Evolutionary conservation across 2,329 filamentous ascomycete species (phyloP).

Genomic region (Gnomoniopsis smithogilvyi): DNA sequence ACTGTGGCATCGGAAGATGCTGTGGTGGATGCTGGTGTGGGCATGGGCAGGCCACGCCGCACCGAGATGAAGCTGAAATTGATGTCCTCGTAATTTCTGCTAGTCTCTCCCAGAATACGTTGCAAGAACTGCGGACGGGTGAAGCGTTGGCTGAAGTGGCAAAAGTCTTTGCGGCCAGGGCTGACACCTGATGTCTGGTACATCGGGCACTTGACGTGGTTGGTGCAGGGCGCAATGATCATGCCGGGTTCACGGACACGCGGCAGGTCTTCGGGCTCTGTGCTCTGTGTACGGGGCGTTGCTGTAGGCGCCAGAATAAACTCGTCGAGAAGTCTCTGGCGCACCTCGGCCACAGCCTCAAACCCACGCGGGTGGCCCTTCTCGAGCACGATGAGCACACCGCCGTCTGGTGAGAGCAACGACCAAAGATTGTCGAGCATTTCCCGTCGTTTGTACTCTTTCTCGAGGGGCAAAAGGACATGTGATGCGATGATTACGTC

Average conservation of each 20-base stretch:
- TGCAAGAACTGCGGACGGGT: constrained; percentile 81
- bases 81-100: constrained; percentile 84
- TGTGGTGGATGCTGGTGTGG: constrained; percentile 31
- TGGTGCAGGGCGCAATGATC: constrained; percentile 79
- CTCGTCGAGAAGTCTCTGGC: constrained; percentile 72
- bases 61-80: constrained; percentile 88
- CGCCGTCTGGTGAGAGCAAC: constrained; percentile 77
- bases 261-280: constrained; percentile 35
- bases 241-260: constrained; percentile 56
- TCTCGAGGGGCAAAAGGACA: constrained; percentile 70
- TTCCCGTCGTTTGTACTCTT: constrained; percentile 73
- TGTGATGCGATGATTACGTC: constrained; percentile 91
- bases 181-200: constrained; percentile 69
- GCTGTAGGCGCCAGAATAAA: constrained; percentile 64
- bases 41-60: constrained; percentile 64
- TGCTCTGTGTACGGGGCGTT: constrained; percentile 32
- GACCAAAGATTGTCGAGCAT: constrained; percentile 88
- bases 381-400: constrained; percentile 82
- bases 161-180: constrained; percentile 80
- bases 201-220: constrained; percentile 86
- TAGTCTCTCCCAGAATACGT: constrained; percentile 63
- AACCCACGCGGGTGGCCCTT: constrained; percentile 91
- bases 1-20: constrained; percentile 29
- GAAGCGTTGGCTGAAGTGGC: constrained; percentile 86
- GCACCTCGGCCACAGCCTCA: constrained; percentile 82